These are phyloP conservation scores for Candida peoriensis DNA, from an alignment of 805 yeast genomes.

Conservation along the genomic window DNA sequence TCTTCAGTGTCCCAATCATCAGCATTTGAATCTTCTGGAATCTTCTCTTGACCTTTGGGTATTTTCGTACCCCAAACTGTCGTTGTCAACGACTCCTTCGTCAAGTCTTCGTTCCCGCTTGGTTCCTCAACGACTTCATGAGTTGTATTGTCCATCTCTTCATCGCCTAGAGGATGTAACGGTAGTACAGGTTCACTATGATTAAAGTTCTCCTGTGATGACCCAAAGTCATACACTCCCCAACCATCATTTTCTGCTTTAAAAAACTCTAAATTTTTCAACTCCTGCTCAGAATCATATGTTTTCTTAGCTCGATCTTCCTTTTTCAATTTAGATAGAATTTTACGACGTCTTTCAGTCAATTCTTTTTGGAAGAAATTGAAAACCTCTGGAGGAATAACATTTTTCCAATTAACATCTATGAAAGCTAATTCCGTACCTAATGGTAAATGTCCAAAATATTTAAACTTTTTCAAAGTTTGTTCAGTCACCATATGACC, in stretches of 20 bases:
- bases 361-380: slow-evolving; percentile 50
- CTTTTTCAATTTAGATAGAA: slow-evolving; percentile 41
- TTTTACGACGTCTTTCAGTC: slow-evolving; percentile 47
- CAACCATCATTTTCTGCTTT: slow-evolving; percentile 45
- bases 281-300: slow-evolving; percentile 56
- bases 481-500: slow-evolving; percentile 62
- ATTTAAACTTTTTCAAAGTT: slow-evolving; percentile 58
- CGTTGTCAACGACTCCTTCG: slow-evolving; percentile 33
- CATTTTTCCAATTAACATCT: slow-evolving; percentile 76
- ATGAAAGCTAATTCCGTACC: slow-evolving; percentile 82
- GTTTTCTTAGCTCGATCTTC: slow-evolving; percentile 58
- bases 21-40: slow-evolving; percentile 24
- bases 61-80: slow-evolving; percentile 75
- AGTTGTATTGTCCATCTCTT: slow-evolving; percentile 4
- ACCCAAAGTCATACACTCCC: slow-evolving; percentile 29
- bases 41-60: slow-evolving; percentile 26
- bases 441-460: slow-evolving; percentile 72
- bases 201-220: slow-evolving; percentile 26
- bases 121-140: slow-evolving; percentile 6
- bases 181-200: slow-evolving; percentile 21
- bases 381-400: slow-evolving; percentile 39
- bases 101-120: slow-evolving; percentile 10
- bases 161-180: slow-evolving; percentile 27
- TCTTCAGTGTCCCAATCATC: slow-evolving; percentile 27
- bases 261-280: slow-evolving; percentile 53